Evolutionary conservation across 176 grass and related monocot genomes (phyloP).

Genomic region (Carex kokanica): DNA sequence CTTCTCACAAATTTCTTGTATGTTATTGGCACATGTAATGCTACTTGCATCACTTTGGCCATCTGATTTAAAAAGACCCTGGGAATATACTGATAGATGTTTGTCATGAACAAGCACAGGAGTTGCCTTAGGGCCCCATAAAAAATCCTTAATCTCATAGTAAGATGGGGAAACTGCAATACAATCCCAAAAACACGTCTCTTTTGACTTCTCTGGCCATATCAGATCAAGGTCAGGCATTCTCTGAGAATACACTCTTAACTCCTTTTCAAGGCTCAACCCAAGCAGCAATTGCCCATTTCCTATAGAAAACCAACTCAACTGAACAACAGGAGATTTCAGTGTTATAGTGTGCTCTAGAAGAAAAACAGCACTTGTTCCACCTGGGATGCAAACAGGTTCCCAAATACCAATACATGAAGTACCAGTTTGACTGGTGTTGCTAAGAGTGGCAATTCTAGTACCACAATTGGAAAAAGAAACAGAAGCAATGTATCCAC

Average conservation of each 20-base stretch:
- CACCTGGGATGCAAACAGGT: slow-evolving; percentile 47
- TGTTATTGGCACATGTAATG: slow-evolving; percentile 13
- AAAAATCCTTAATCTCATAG: slow-evolving; percentile 59
- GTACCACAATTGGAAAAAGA: slow-evolving; percentile 61
- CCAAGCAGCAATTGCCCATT: slow-evolving; percentile 77
- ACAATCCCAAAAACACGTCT: slow-evolving; percentile 67
- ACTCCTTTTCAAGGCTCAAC: slow-evolving; percentile 60
- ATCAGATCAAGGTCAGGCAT: slow-evolving; percentile 50
- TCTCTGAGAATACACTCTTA: slow-evolving; percentile 72
- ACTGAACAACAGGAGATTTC: slow-evolving; percentile 54
- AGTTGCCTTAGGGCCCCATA: slow-evolving; percentile 81
- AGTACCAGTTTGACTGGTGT: slow-evolving; percentile 35
- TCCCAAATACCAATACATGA: slow-evolving; percentile 77
- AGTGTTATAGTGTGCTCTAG: slow-evolving; percentile 63
- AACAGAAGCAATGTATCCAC: slow-evolving; percentile 46
- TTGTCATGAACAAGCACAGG: slow-evolving; percentile 73
- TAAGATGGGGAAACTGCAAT: slow-evolving; percentile 57
- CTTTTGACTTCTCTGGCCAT: slow-evolving; percentile 39
- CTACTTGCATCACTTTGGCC: slow-evolving; percentile 31
- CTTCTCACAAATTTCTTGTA: slow-evolving; percentile 30
- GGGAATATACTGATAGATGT: slow-evolving; percentile 72
- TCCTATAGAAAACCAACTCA: slow-evolving; percentile 73
- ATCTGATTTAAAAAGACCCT: slow-evolving; percentile 48
- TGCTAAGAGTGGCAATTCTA: slow-evolving; percentile 63
- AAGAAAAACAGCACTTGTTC: slow-evolving; percentile 50